phyloP scores from a whole-genome alignment of 176 grass and related monocot species.

The Aegilops longissima region DNA sequence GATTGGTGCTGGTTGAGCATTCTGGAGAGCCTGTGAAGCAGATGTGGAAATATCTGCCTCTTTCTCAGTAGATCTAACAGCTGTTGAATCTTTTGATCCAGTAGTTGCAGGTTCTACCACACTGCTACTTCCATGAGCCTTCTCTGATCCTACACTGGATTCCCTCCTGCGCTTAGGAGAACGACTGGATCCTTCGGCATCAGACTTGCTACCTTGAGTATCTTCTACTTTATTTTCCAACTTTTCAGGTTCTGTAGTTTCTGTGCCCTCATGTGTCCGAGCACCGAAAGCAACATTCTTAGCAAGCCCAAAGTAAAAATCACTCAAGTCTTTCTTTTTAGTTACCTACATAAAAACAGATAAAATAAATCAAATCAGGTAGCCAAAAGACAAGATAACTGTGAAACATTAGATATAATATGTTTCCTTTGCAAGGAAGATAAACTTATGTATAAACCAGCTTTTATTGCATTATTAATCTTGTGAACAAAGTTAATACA shows the following conservation, averaged over 20 bases:
- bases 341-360: conserved; percentile 63
- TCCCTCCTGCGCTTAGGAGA: conserved; percentile 42
- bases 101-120: conserved; percentile 25
- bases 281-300: conserved; percentile 94
- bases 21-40: conserved; percentile 29
- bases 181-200: conserved; percentile 25
- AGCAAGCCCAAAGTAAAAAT: conserved; percentile 87
- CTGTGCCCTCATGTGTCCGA: conserved; percentile 16
- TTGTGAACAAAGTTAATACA: background rate
- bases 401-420: conserved; percentile 9
- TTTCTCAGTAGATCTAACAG: conserved; percentile 35
- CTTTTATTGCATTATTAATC: background rate
- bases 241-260: conserved; percentile 33
- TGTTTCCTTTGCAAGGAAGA: background rate
- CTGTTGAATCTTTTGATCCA: conserved; percentile 15
- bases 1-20: conserved; percentile 20
- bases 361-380: conserved; percentile 17
- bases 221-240: conserved; percentile 33
- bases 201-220: conserved; percentile 31
- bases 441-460: background rate
- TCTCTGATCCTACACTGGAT: conserved; percentile 42
- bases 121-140: conserved; percentile 5
- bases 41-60: conserved; percentile 13
- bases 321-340: conserved; percentile 94
- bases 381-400: background rate